phyloP scores from a whole-genome alignment of 306 rosid species.

The Corylus americana region DNA sequence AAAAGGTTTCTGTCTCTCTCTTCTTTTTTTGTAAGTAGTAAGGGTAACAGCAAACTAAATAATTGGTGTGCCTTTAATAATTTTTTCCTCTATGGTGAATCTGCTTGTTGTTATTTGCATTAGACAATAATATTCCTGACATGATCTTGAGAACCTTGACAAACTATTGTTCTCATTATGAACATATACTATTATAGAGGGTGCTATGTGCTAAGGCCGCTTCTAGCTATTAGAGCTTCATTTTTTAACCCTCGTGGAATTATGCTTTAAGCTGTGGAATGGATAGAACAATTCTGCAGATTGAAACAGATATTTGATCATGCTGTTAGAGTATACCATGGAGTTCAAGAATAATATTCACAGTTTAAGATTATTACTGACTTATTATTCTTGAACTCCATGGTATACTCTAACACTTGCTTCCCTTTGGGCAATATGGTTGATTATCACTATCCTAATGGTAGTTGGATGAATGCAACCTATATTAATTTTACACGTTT shows the following conservation, averaged over 20 bases:
- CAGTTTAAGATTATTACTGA: no score
- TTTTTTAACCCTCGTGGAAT: not conserved
- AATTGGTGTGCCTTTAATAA: not conserved
- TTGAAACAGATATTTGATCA: not conserved
- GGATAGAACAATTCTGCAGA: not conserved
- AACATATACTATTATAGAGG: not conserved
- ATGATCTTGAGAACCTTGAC: not conserved
- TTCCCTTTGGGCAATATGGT: not conserved
- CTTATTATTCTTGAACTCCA: no score
- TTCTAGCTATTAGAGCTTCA: not conserved
- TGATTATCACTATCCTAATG: not conserved
- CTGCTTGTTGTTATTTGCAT: constrained; percentile 14
- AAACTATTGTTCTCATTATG: not conserved
- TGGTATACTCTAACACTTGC: no score
- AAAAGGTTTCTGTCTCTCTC: constrained; percentile 47
- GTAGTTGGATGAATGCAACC: not conserved
- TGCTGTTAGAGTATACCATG: no score
- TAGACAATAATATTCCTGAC: constrained; percentile 1
- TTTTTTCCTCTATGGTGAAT: constrained; percentile 2
- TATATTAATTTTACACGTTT: not conserved
- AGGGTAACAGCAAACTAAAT: not conserved
- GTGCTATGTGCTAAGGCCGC: not conserved
- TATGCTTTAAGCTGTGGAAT: not conserved
- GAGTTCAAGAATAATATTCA: no score
- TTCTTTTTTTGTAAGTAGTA: not conserved